A percentile compares a stretch with the other conserved stretches of the same genome.
phyloP scores from a whole-genome alignment of 352 stramenopile species.

The Phytophthora palmivora region DNA sequence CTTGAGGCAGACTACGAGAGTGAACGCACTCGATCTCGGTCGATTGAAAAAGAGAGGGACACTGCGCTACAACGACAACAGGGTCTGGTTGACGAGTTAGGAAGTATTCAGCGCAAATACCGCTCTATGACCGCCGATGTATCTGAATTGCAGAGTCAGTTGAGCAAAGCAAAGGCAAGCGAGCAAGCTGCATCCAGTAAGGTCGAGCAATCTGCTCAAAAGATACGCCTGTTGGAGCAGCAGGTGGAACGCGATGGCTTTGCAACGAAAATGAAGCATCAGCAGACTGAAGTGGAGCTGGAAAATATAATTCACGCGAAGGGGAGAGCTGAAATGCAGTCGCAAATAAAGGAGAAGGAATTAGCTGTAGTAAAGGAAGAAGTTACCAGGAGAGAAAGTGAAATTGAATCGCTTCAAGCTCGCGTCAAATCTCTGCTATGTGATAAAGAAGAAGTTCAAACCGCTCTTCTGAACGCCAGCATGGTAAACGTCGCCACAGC shows the following conservation, averaged over 20 bases:
- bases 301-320: conserved; percentile 31
- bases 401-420: conserved; percentile 39
- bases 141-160: conserved; percentile 39
- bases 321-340: conserved; percentile 38
- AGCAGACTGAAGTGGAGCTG: conserved; percentile 39
- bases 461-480: conserved; percentile 40
- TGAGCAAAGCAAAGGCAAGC: conserved; percentile 49
- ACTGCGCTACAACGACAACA: conserved; percentile 34
- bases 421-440: conserved; percentile 43
- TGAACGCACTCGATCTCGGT: conserved; percentile 37
- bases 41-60: conserved; percentile 48
- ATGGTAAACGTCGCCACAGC: conserved; percentile 28
- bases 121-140: conserved; percentile 33
- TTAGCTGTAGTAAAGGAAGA: conserved; percentile 35
- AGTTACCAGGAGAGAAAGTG: conserved; percentile 18
- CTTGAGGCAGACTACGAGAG: conserved; percentile 37
- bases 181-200: conserved; percentile 49
- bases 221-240: conserved; percentile 33
- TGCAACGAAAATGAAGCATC: conserved; percentile 45
- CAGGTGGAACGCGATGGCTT: conserved; percentile 52
- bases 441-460: conserved; percentile 50
- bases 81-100: conserved; percentile 40
- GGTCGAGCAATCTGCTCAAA: conserved; percentile 37
- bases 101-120: conserved; percentile 33
- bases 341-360: conserved; percentile 46